Base-by-base conservation (phyloP, 495 filamentous ascomycete species). In the Parmelia sp. region DNA sequence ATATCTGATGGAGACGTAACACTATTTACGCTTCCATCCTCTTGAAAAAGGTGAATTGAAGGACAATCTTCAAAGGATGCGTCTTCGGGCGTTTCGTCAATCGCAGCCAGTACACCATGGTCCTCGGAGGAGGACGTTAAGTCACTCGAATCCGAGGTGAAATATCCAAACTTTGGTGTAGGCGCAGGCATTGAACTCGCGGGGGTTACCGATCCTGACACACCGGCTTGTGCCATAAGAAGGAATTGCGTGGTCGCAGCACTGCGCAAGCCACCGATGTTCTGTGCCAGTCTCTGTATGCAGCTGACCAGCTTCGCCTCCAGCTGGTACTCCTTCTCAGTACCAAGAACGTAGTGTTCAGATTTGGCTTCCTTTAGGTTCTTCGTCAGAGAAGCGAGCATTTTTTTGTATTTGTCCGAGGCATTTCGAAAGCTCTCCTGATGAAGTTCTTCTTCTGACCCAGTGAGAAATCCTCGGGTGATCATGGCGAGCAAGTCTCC, bases 161-260 rank as follows among this genome's bases (percentile, higher is more conserved):
- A 35, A 21, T 42, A 67, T 35, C 62, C 39, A 56, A 53, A 58
- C 17, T 19, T 47, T 21, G 62, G 66, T 5, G 57, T 62, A 5
- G 77, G 75, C 10, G 77, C 76, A n/a, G 69, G 68, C 0, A 65
- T 31, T 7, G 73, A 70, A 1, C 69, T 71, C n/a, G 45, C 63
- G 1, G 78, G 77, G 19, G 77, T 78, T 23, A 65, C 40, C 11
- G 71, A 37, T 11, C 62, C 68, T 7, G 72, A 65, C 1, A 56
- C 57, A 58, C 64, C 73, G 1, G 84, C 77, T 67, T 92, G 87
- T 65, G 83, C 83, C 31, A 96, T 77, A 33, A 97, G 81, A 39
- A 85, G 83, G 69, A 97, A 96, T 70, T 98, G 94, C 11, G 92
- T 89, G 23, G 86, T 82, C 27, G 94, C 91, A 42, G 94, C 91